Base-by-base conservation (phyloP, 352 stramenopile species). In the Phytophthora quininea region DNA sequence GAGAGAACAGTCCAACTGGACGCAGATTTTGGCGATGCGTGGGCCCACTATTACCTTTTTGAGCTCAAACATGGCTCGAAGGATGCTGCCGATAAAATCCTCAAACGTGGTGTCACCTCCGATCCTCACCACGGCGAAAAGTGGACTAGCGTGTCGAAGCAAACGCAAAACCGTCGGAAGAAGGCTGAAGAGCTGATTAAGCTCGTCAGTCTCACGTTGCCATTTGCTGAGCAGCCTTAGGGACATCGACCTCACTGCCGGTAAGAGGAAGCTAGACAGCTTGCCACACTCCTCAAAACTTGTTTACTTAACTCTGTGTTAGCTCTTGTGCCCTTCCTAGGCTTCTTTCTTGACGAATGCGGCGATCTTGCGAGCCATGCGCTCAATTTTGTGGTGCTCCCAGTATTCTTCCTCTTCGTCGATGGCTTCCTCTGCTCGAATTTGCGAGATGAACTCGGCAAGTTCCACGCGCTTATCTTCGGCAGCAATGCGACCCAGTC, bases 41-140 rank as follows among this genome's bases (percentile, higher is more conserved):
- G 97, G 97, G 97, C 93, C 4, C 89, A 96, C 49, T 99, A 98
- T 74, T 99, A 99, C 76, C 83, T 96, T 11, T 99, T 99, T 76
- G 97, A 99, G 76, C 69, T 96, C 19, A 87, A 98, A 62, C 83
- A 97, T 59, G 97, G 96, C 9, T 89, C 71, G 1, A 81, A 90
- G 46, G 74, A 70, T 31, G 82, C 96, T n/a, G 80, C 95, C 27
- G 80, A 96, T 6, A 88, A 96, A 43, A 85, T 99, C 8, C 38
- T 93, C 8, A 75, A 94, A 54, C 82, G 91, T 35, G 98, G 96
- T 71, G 76, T 98, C 8, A 73, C 59, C 5, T 94, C 93, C 0
- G 96, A 99, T 57, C 97, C 97, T 1, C 95, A 95, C 52, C 96
- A 99, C 66, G 97, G 97, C 35, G 96, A 99, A 65, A 79, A 97